phyloP scores from a whole-genome alignment of 1,284 basidiomycete genomes.

The Ceratobasidium theobromae region DNA sequence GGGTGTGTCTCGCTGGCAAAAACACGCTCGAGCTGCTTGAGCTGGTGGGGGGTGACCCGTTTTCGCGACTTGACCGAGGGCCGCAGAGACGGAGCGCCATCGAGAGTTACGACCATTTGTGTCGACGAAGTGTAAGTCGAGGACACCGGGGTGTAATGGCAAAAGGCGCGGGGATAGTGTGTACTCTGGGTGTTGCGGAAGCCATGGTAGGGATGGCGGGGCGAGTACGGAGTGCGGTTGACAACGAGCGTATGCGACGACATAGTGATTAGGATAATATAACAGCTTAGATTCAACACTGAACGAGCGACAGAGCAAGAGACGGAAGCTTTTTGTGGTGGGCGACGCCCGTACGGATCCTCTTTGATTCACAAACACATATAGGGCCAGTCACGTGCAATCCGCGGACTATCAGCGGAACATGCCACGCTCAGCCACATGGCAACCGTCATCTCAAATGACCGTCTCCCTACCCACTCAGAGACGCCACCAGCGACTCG shows the following conservation, averaged over 20 bases:
- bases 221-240: slow-evolving; percentile 14
- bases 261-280: slow-evolving; percentile 26
- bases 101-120: slow-evolving; percentile 27
- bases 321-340: slow-evolving; percentile 23
- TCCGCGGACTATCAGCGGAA: not conserved
- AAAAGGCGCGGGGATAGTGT: slow-evolving; percentile 28
- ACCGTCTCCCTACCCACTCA: not conserved
- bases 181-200: slow-evolving; percentile 29
- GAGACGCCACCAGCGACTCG: not conserved
- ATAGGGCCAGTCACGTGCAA: slow-evolving; percentile 15
- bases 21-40: slow-evolving; percentile 69
- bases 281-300: not conserved
- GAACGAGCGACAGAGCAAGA: slow-evolving; percentile 11
- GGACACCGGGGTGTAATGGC: slow-evolving; percentile 25
- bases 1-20: slow-evolving; percentile 70
- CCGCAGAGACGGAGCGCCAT: slow-evolving; percentile 20
- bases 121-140: slow-evolving; percentile 7
- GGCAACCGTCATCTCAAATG: slow-evolving; percentile 9
- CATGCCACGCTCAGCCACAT: slow-evolving; percentile 12
- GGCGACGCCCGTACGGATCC: slow-evolving; percentile 28
- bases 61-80: slow-evolving; percentile 51
- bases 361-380: slow-evolving; percentile 25
- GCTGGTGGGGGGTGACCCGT: slow-evolving; percentile 65
- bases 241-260: slow-evolving; percentile 30
- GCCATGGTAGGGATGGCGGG: slow-evolving; percentile 24